Base-by-base conservation (phyloP, 768 basidiomycete genomes). In the Podaxis mareebaensis region DNA sequence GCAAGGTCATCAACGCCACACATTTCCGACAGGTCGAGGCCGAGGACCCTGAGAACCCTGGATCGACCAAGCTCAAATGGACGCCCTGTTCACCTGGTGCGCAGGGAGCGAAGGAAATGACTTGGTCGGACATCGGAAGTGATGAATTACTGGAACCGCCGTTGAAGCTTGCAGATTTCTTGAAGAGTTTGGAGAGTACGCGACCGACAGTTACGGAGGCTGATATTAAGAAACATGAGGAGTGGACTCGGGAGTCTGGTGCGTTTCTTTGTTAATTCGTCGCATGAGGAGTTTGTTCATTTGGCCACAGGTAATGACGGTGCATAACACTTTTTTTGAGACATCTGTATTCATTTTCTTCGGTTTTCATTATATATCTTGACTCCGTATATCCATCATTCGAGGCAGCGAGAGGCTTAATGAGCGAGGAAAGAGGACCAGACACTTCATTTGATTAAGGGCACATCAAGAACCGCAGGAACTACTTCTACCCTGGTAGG, bases 81-180 rank as follows among this genome's bases (percentile, higher is more conserved):
- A 98, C 95, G 22, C 97, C 97, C 2, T 99, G 97, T 73, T 98
- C 96, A 1, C 96, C 97, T 1, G 96, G 96, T 8, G 95, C 96
- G 67, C 81, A 86, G 0, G 86, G 85, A 0, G 95, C 92, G 0
- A 79, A 86, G 55, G 96, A 99, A 78, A 94, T 90, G 80, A 79
- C 86, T 4, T 98, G 96, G 96, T 85, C 91, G 22, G 91, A 92
- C 60, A 81, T 99, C 48, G 88, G 88, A 49, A 89, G 90, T 2
- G 92, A 98, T 59, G 93, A 97, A 72, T 78, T 98, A 42, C 79
- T 88, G n/a, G 96, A 99, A 73, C 96, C 97, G 1, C 83, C 89
- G 57, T 78, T 99, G 73, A 86, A 78, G 62, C 58, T 93, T 36
- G 79, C 76, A 10, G 95, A 97, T 73, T 98, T 98, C 72, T 69